Evolutionary conservation across 2,329 filamentous ascomycete genomes (phyloP).

Genomic region (Claviceps sorghi): DNA sequence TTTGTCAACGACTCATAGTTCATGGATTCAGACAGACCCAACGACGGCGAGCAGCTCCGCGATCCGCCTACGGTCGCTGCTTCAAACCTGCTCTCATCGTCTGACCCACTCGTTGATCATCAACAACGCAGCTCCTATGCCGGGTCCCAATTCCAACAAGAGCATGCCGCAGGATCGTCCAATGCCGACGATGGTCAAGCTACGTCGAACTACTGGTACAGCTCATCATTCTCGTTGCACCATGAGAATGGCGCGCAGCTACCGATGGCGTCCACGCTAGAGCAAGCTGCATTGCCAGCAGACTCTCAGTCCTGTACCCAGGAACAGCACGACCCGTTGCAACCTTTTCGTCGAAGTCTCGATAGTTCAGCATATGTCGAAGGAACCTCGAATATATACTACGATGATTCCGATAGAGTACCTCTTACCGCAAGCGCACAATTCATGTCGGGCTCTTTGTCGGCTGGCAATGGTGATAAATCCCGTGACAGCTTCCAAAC

Average conservation of each 20-base stretch:
- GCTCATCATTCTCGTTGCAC: constrained; percentile 26
- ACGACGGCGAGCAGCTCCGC: constrained; percentile 13
- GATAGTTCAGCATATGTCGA: constrained; percentile 18
- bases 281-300: constrained; percentile 41
- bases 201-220: constrained; percentile 39
- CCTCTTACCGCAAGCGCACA: constrained; percentile 42
- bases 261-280: constrained; percentile 36
- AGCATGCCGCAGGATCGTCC: constrained; percentile 3
- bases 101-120: background rate
- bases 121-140: background rate
- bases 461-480: constrained; percentile 25
- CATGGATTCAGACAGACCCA: constrained; percentile 18
- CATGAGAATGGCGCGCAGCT: constrained; percentile 27
- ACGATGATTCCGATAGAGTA: constrained; percentile 42
- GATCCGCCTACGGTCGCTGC: constrained; percentile 49
- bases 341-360: constrained; percentile 18
- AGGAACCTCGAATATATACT: constrained; percentile 17
- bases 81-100: constrained; percentile 36
- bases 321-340: constrained; percentile 13
- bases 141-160: background rate
- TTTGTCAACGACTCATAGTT: background rate
- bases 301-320: constrained; percentile 25
- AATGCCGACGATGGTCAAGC: constrained; percentile 18
- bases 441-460: constrained; percentile 37
- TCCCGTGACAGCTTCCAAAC: constrained; percentile 43